These are phyloP conservation scores for Xylaria bambusicola DNA, from an alignment of 495 filamentous ascomycete genomes.

Conservation along the genomic window DNA sequence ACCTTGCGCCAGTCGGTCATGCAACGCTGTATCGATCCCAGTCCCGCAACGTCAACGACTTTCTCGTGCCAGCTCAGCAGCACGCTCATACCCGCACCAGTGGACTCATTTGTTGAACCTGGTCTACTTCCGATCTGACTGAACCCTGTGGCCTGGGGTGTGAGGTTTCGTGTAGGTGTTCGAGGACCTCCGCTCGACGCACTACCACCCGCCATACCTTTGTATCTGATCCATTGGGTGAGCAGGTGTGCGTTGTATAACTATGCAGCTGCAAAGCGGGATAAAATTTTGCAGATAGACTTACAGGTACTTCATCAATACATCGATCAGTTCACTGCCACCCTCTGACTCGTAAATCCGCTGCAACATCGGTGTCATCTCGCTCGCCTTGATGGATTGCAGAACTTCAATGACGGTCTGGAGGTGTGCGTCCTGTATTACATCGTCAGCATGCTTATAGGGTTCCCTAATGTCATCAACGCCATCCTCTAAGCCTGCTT, in stretches of 20 bases:
- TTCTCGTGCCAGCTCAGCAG: slow-evolving; percentile 96
- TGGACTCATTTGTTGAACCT: slow-evolving; percentile 66
- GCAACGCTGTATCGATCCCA: slow-evolving; percentile 81
- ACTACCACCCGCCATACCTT: slow-evolving; percentile 68
- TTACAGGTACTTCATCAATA: slow-evolving; percentile 78
- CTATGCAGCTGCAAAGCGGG: no score
- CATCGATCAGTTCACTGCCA: slow-evolving; percentile 71
- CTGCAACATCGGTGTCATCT: slow-evolving; percentile 83
- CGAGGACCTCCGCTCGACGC: slow-evolving; percentile 34
- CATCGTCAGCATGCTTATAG: slow-evolving; percentile 19
- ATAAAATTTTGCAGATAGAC: slow-evolving; percentile 16
- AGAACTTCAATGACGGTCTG: slow-evolving; percentile 83
- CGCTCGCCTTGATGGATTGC: slow-evolving; percentile 84
- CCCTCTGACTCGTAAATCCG: slow-evolving; percentile 70
- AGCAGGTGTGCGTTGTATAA: slow-evolving; percentile 9
- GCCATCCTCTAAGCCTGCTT: slow-evolving; percentile 11
- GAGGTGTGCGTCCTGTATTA: slow-evolving; percentile 69
- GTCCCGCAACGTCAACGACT: slow-evolving; percentile 83
- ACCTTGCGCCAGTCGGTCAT: slow-evolving; percentile 94
- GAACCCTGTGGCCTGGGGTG: slow-evolving; percentile 80
- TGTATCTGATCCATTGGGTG: slow-evolving; percentile 57
- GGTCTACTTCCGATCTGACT: slow-evolving; percentile 75
- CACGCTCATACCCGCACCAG: slow-evolving; percentile 88
- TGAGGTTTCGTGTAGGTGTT: slow-evolving; percentile 53
- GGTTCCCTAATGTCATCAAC: background rate